phyloP scores from a whole-genome alignment of 139 green algal genomes.

The Chlamydomonas asymmetrica region DNA sequence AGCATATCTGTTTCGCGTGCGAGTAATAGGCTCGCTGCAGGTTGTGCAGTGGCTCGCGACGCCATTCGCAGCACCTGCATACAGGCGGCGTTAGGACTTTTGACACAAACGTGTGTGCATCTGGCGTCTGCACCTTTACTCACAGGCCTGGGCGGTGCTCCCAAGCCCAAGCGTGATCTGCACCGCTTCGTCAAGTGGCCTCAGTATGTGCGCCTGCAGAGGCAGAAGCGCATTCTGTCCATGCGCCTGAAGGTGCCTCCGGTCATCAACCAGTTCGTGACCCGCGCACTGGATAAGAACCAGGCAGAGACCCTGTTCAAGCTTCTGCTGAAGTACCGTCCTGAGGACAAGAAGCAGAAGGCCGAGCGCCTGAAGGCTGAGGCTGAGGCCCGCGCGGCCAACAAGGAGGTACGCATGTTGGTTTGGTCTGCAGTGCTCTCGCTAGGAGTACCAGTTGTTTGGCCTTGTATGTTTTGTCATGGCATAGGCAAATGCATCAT shows the following conservation, averaged over 20 bases:
- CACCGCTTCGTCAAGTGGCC: constrained; percentile 99
- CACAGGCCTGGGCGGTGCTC: constrained; percentile 81
- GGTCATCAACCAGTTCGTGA: constrained; percentile 69
- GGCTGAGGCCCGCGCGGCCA: constrained; percentile 70
- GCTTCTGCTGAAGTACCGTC: constrained; percentile 97
- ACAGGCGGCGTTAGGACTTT: not conserved
- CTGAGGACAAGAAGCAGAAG: constrained; percentile 98
- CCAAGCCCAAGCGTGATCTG: constrained; percentile 90
- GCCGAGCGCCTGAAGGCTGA: constrained; percentile 86
- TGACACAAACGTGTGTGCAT: not conserved
- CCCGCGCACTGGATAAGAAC: constrained; percentile 74
- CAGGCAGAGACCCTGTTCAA: constrained; percentile 93
- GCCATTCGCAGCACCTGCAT: not conserved
- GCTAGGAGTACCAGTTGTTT: not conserved
- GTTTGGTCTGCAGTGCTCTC: not conserved
- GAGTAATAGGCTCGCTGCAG: too few relatives aligned
- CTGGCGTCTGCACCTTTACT: not conserved
- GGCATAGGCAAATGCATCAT: too few relatives aligned
- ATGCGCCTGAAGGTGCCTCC: constrained; percentile 89
- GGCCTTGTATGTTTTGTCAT: too few relatives aligned
- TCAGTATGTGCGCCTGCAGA: constrained; percentile 98
- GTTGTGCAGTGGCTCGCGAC: not conserved
- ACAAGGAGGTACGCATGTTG: constrained; percentile 48
- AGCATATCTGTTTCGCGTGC: constrained; percentile 1
- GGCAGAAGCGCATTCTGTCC: constrained; percentile 92